Base-by-base conservation (phyloP, 2,329 filamentous ascomycete species). In the Fusarium protoensiforme region DNA sequence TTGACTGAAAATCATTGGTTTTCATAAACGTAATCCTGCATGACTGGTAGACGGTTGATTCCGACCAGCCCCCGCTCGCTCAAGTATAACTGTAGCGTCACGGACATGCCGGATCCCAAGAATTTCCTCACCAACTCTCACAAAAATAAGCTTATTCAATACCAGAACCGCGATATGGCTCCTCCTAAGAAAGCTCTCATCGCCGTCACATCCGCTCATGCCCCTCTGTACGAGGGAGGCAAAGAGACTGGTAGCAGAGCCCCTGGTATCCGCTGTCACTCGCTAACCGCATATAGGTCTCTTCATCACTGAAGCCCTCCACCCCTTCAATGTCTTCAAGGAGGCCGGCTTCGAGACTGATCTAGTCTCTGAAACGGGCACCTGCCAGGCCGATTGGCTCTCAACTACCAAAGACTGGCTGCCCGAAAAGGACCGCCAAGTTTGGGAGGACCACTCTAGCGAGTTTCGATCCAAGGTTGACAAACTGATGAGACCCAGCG, bases 381-480 rank as follows among this genome's bases (percentile, higher is more conserved):
- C 29, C 20, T 56, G 33, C 13, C 31, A 20, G 5, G 18, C 51
- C 8, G 51, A 56, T 2, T 56, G 51, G 51, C 51, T 56, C 20
- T 56, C 51, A 35, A 31, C 31, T n/a, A 31, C 31, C 20, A 31
- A 31, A 5, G 51, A 56, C 51, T 56, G 31, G n/a, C 31, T 56
- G 29, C 31, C 31, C 3, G 51, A 35, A 3, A 69, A 71, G 1
- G 69, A 71, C 2, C 18, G 68, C 0, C 4, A 65, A 7, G 56
- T 16, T 7, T 87, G 82, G 83, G 80, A 85, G 9, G 79, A 87
- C 61, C 51, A 61, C 22, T 75, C 74, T 68, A 83, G 84, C 71
- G 83, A 83, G 8, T 87, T 87, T 77, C 79, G 84, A 62, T 77
- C 80, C 59, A 86, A 86, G 75, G 78, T 87, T 11, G 85, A 86